Base-by-base conservation (phyloP, 805 yeast genomes). In the Aciculoconidium aculeatum region DNA sequence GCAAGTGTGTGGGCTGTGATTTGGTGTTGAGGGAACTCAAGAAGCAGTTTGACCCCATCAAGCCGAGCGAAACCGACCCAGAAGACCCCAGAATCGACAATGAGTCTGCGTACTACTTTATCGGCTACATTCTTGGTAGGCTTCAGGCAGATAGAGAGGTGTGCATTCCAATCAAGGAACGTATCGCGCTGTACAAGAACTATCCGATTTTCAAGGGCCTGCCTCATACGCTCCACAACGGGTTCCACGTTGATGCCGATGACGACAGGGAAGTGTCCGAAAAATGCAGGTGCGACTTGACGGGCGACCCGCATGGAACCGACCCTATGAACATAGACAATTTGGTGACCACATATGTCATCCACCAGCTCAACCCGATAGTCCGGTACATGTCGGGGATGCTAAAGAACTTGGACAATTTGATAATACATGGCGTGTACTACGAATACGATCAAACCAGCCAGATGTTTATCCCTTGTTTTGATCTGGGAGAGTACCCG, bases 1-100 rank as follows among this genome's bases (percentile, higher is more conserved):
- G 66, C 34, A 41, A 37, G 31, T 59, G 66, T 31, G 38, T 47
- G 45, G 66, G 66, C 6, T 59, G 66, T 34, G 45, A 45, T n/a
- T 13, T 36, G 14, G 52, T 55, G 4, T 42, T 58, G 32, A 42
- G 41, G 10, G 40, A 31, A 29, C 36, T 58, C 8, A 31, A 45
- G 15, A 35, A 34, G 12, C 23, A 31, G 27, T 58, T 58, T 35
- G 34, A 32, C 26, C 57, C 54, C 11, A 35, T 47, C 15, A 19
- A 30, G 7, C 51, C 45, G 17, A 25, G 15, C 11, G 31, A 30
- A 2, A 30, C 21, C 4, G 40, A 38, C 15, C 32, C 36, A 12
- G 44, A 42, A 7, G 40, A 35, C 11, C 32, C 28, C 8, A 26
- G 38, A 9, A 25, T 42, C 29, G 51, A 50, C 31, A 32, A 42